These are phyloP conservation scores for Microcyclospora tardicrescens DNA, from an alignment of 2,329 filamentous ascomycete genomes.

Conservation along the genomic window DNA sequence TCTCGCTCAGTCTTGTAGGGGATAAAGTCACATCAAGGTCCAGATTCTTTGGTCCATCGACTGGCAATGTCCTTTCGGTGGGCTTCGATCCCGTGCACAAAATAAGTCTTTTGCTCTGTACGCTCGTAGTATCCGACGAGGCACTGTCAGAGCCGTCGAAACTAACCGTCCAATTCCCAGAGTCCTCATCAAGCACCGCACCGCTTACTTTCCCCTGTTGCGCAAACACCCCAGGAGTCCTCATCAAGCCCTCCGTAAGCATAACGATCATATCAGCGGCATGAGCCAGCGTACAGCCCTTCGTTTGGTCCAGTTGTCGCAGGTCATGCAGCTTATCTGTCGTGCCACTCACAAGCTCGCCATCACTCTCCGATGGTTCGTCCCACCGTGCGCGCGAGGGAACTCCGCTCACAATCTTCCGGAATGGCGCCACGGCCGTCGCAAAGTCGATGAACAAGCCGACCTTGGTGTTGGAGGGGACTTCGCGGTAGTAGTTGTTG, in stretches of 20 bases:
- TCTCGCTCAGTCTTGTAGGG: constrained; percentile 35
- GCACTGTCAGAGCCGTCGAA: constrained; percentile 9
- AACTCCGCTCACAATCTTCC: constrained; percentile 35
- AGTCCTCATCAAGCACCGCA: constrained; percentile 27
- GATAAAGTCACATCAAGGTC: constrained; percentile 45
- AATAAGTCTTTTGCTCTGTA: constrained; percentile 31
- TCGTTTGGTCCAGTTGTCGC: constrained; percentile 40
- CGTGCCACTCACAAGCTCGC: constrained; percentile 9
- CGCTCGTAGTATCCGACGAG: constrained; percentile 20
- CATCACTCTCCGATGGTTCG: constrained; percentile 16
- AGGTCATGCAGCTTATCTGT: constrained; percentile 45
- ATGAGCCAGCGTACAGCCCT: constrained; percentile 44
- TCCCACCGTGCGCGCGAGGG: constrained; percentile 22
- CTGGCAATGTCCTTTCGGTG: constrained; percentile 31
- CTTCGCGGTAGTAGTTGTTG: constrained; percentile 44
- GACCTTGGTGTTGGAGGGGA: constrained; percentile 52
- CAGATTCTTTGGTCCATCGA: constrained; percentile 30
- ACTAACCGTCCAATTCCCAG: constrained; percentile 26
- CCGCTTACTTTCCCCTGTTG: constrained; percentile 26
- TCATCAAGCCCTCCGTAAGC: constrained; percentile 34
- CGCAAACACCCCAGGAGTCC: constrained; percentile 28
- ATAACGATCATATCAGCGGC: constrained; percentile 43
- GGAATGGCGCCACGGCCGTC: constrained; percentile 40
- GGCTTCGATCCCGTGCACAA: constrained; percentile 48
- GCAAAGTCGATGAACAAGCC: constrained; percentile 46